Conservation (phyloP, 495 filamentous ascomycete species). For the Podospora didyma region DNA sequence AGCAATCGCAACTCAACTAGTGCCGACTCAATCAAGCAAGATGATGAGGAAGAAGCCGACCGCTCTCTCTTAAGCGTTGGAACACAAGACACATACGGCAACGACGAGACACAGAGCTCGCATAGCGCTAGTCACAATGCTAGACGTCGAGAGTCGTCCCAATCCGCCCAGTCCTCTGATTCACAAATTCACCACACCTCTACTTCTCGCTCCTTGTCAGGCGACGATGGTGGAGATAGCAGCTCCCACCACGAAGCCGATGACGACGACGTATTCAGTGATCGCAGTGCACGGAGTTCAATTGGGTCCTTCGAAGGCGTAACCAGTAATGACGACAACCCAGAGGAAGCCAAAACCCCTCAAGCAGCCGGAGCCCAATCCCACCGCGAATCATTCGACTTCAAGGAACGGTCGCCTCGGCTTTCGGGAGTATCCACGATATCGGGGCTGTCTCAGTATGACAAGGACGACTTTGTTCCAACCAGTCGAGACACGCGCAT, state of each 20-base stretch:
- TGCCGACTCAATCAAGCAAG: background rate
- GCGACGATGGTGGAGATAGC: constrained; percentile 35
- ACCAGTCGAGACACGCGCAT: constrained; percentile 34
- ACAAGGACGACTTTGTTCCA: constrained; percentile 39
- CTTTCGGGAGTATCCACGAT: constrained; percentile 36
- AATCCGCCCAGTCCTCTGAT: constrained; percentile 4
- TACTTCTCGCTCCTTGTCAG: constrained; percentile 15
- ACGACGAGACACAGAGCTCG: constrained; percentile 11
- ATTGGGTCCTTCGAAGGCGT: constrained; percentile 37
- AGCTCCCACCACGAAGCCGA: constrained; percentile 47
- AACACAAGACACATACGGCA: constrained; percentile 18
- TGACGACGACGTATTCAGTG: constrained; percentile 55
- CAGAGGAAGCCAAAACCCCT: background rate
- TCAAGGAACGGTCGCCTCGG: constrained; percentile 13
- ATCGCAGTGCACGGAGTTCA: constrained; percentile 44
- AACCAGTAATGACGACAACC: constrained; percentile 13
- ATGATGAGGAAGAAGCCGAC: constrained; percentile 21
- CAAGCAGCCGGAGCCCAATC: background rate
- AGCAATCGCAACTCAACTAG: background rate
- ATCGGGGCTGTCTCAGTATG: constrained; percentile 42
- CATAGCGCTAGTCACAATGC: constrained; percentile 4
- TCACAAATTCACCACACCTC: constrained; percentile 18
- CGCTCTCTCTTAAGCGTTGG: constrained; percentile 28
- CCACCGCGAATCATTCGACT: constrained; percentile 11
- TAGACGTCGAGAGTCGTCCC: constrained; percentile 17